phyloP scores from a whole-genome alignment of 345 rosid genomes.

The Dipteronia dyeriana region DNA sequence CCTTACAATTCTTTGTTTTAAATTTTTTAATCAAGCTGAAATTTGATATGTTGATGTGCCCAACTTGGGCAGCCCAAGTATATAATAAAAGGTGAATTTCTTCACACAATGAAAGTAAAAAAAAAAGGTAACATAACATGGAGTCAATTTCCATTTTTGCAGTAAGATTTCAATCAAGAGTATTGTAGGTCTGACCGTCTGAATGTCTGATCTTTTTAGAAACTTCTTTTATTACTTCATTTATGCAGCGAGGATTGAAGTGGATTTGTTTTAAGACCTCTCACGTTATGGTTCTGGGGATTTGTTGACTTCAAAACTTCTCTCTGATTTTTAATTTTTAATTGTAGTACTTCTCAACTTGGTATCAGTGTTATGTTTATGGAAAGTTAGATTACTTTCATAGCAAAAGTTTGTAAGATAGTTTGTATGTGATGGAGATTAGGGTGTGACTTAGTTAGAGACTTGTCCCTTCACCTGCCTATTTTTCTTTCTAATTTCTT shows the following conservation, averaged over 20 bases:
- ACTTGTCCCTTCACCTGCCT: neutral
- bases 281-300: neutral
- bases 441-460: neutral
- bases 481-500: neutral
- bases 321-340: neutral
- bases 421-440: neutral
- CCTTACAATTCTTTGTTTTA: neutral
- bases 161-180: neutral
- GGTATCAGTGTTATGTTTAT: neutral
- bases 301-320: neutral
- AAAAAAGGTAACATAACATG: neutral
- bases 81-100: neutral
- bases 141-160: neutral
- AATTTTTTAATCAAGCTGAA: neutral
- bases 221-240: neutral
- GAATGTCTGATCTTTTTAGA: neutral
- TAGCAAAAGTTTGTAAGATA: neutral
- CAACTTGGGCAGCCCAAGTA: neutral
- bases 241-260: neutral
- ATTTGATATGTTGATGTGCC: neutral
- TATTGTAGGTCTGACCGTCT: neutral
- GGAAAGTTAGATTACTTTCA: neutral
- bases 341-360: neutral
- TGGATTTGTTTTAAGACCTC: neutral
- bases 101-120: neutral